phyloP scores from a whole-genome alignment of 768 basidiomycete species.

The Calocybe cyanea region DNA sequence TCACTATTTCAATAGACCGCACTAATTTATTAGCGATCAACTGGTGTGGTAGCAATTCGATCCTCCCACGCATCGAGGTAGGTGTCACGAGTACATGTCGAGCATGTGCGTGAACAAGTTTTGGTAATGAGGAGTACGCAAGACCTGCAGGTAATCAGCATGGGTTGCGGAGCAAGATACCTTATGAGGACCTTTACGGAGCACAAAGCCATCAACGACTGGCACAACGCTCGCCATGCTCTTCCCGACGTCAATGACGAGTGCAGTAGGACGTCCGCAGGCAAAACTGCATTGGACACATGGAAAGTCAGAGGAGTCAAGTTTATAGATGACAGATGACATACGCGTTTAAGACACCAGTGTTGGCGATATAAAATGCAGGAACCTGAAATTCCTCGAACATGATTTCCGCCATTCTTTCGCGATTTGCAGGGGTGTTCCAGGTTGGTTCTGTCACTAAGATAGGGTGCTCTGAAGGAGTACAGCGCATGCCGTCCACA shows the following conservation, averaged over 20 bases:
- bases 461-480: conserved; percentile 83
- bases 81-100: conserved; percentile 58
- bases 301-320: conserved; percentile 6
- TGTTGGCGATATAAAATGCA: conserved; percentile 95
- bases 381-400: conserved; percentile 95
- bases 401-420: conserved; percentile 95
- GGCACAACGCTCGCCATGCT: conserved; percentile 89
- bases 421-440: conserved; percentile 91
- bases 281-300: conserved; percentile 67
- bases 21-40: conserved; percentile 82
- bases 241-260: conserved; percentile 93
- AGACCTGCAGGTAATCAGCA: conserved; percentile 52
- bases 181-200: conserved; percentile 72
- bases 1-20: conserved; percentile 11
- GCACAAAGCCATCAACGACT: conserved; percentile 95
- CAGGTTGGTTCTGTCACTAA: conserved; percentile 94
- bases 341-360: conserved; percentile 90
- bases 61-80: conserved; percentile 45
- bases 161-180: neutral
- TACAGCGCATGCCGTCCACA: conserved; percentile 70
- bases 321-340: conserved; percentile 20
- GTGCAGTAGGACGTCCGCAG: conserved; percentile 93
- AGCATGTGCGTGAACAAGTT: conserved; percentile 78
- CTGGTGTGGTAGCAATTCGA: conserved; percentile 82
- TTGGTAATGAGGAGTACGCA: conserved; percentile 66